Evolutionary conservation across 371 early-diverging fungal genomes (phyloP).

Genomic region (Parasitella parasitica): DNA sequence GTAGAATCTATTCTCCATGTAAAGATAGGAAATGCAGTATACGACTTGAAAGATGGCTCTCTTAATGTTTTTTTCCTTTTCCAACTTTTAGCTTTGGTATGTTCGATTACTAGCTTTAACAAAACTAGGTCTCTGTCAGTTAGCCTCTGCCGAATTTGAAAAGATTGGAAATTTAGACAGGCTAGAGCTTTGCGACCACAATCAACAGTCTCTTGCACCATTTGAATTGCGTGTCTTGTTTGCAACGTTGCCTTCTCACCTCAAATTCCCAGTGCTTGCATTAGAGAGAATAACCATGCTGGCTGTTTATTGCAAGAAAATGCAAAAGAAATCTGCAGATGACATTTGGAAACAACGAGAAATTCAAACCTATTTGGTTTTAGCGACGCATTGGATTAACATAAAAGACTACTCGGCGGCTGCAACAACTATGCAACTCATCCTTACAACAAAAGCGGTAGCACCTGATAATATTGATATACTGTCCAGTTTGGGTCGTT

Average conservation of each 20-base stretch:
- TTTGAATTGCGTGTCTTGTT: slow-evolving; percentile 56
- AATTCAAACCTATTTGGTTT: slow-evolving; percentile 53
- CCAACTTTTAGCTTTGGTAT: slow-evolving; percentile 50
- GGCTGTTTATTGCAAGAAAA: slow-evolving; percentile 55
- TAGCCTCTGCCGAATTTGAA: slow-evolving; percentile 64
- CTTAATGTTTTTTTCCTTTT: not conserved
- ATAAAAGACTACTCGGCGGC: slow-evolving; percentile 52
- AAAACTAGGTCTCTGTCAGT: slow-evolving; percentile 54
- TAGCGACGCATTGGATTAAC: slow-evolving; percentile 52
- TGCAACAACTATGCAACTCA: slow-evolving; percentile 33
- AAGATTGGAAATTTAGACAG: slow-evolving; percentile 57
- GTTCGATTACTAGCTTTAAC: slow-evolving; percentile 52
- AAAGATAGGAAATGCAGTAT: too few species aligned
- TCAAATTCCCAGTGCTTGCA: slow-evolving; percentile 48
- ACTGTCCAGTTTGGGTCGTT: slow-evolving; percentile 51
- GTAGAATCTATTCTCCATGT: slow-evolving; percentile 33
- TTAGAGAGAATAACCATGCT: slow-evolving; percentile 56
- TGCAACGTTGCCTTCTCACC: slow-evolving; percentile 51
- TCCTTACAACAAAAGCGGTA: slow-evolving; percentile 14
- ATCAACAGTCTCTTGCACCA: slow-evolving; percentile 53
- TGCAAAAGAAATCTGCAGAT: slow-evolving; percentile 9
- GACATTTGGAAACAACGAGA: slow-evolving; percentile 47
- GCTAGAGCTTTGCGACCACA: slow-evolving; percentile 31
- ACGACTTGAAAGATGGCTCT: too few species aligned
- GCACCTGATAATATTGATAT: slow-evolving; percentile 43